These are phyloP conservation scores for Carex scoparia DNA, from an alignment of 176 grass and related monocot genomes.

Conservation along the genomic window DNA sequence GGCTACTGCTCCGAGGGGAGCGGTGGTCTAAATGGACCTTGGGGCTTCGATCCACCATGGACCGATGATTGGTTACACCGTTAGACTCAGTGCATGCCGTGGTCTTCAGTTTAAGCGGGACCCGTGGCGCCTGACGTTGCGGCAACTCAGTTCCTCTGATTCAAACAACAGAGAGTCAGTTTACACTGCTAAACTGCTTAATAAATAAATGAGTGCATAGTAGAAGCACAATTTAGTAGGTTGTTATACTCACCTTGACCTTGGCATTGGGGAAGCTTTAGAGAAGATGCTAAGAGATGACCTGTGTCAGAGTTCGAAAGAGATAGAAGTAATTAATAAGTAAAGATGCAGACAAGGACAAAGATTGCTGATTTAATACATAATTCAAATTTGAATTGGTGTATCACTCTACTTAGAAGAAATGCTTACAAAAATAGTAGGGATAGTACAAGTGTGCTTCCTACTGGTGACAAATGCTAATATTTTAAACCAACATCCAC, in stretches of 20 bases:
- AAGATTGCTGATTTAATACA: background rate
- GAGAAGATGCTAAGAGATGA: background rate
- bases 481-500: slow-evolving; percentile 27
- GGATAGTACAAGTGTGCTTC: slow-evolving; percentile 18
- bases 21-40: slow-evolving; percentile 53
- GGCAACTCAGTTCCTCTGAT: slow-evolving; percentile 64
- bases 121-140: slow-evolving; percentile 42
- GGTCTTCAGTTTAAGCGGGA: slow-evolving; percentile 46
- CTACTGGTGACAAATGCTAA: background rate
- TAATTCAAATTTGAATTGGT: slow-evolving; percentile 10
- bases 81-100: slow-evolving; percentile 39
- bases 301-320: background rate
- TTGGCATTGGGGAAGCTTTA: slow-evolving; percentile 20
- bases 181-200: background rate
- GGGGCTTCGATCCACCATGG: slow-evolving; percentile 49
- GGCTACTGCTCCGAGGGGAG: slow-evolving; percentile 38
- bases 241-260: slow-evolving; percentile 25
- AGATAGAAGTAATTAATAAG: slow-evolving; percentile 23
- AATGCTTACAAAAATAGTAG: slow-evolving; percentile 17
- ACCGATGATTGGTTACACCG: slow-evolving; percentile 26
- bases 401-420: slow-evolving; percentile 4
- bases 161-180: slow-evolving; percentile 3
- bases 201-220: background rate
- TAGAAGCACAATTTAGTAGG: background rate
- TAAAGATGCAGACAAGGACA: slow-evolving; percentile 5